Base-by-base conservation (phyloP, 169 alveolate genomes). In the Toxoplasma gondii region DNA sequence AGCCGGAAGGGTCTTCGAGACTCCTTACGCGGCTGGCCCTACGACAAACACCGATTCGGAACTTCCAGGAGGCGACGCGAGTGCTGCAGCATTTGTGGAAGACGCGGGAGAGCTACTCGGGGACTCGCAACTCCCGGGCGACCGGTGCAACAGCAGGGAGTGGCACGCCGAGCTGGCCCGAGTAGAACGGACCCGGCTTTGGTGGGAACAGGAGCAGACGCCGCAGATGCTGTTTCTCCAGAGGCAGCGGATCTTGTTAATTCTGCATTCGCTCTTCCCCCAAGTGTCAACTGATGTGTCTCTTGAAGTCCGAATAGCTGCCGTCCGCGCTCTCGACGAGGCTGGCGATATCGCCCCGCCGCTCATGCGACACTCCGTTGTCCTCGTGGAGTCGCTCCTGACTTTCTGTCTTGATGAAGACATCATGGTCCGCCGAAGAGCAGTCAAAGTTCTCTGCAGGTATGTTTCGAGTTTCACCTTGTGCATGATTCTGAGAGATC, bases 181-280 rank as follows among this genome's bases (percentile, higher is more conserved):
- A 78, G 86, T 16, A n/a, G 86, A 78, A 38, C 86, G 86, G 45
- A 78, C 86, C 43, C 86, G 86, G 12, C n/a, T 78, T 31, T 78
- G 86, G 86, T 78, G 86, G 86, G 86, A 78, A 38, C 43, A 78
- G 19, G 86, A 78, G 44, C 86, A 78, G 45, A 19, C 19, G 86
- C 44, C 22, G 43, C 86, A 78, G n/a, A n/a, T 10, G 43, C 22
- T 78, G 39, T 78, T 78, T 38, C 45, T 78, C 49, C 86, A 78
- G 43, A n/a, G 86, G 44, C 86, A 78, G 86, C 86, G 86, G 4
- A n/a, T 36, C 10, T 19, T 78, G 39, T 16, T n/a, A n/a, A n/a
- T 78, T 2, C 86, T 78, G 49, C 86, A 38, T 38, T 17, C 22
- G 44, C 39, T 78, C n/a, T 78, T 78, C n/a, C 86, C 86, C 19